These are phyloP conservation scores for Ceratorhiza oryzae-sativae DNA, from an alignment of 1,284 basidiomycete genomes.

Conservation along the genomic window DNA sequence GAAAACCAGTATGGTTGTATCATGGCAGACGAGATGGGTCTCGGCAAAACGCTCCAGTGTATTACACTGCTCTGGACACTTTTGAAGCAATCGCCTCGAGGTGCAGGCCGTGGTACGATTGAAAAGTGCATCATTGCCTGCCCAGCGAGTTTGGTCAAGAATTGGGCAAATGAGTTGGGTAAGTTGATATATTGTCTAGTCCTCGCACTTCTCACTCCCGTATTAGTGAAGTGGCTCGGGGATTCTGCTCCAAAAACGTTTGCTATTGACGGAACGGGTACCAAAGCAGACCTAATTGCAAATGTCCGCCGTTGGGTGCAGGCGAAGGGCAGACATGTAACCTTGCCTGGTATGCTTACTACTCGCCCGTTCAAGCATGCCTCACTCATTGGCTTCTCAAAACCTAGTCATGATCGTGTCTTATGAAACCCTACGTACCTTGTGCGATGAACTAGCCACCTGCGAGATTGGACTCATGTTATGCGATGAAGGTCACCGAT, in stretches of 20 bases:
- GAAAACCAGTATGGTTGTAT: constrained; percentile 96
- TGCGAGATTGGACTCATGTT: constrained; percentile 90
- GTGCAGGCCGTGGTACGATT: constrained; percentile 81
- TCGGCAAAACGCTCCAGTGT: constrained; percentile 91
- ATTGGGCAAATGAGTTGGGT: constrained; percentile 98
- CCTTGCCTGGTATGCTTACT: constrained; percentile 76
- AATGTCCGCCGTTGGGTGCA: constrained; percentile 88
- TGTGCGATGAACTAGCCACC: constrained; percentile 75
- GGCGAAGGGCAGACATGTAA: constrained; percentile 84
- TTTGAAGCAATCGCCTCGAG: constrained; percentile 92
- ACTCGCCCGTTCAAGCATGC: no score
- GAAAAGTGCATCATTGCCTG: constrained; percentile 99
- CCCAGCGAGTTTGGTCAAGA: constrained; percentile 94
- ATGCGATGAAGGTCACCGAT: constrained; percentile 95
- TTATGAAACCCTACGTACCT: constrained; percentile 92
- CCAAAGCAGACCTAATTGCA: constrained; percentile 78
- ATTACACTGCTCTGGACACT: constrained; percentile 96
- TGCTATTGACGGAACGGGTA: constrained; percentile 89
- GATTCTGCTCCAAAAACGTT: constrained; percentile 80
- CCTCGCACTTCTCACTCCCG: constrained; percentile 15
- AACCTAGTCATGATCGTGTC: constrained; percentile 95
- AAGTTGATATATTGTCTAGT: constrained; percentile 46
- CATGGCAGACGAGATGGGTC: constrained; percentile 99
- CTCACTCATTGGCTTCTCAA: not conserved
- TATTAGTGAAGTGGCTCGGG: constrained; percentile 89